These are phyloP conservation scores for Lathyrus oleraceus DNA, from an alignment of 306 rosid species.

Conservation along the genomic window DNA sequence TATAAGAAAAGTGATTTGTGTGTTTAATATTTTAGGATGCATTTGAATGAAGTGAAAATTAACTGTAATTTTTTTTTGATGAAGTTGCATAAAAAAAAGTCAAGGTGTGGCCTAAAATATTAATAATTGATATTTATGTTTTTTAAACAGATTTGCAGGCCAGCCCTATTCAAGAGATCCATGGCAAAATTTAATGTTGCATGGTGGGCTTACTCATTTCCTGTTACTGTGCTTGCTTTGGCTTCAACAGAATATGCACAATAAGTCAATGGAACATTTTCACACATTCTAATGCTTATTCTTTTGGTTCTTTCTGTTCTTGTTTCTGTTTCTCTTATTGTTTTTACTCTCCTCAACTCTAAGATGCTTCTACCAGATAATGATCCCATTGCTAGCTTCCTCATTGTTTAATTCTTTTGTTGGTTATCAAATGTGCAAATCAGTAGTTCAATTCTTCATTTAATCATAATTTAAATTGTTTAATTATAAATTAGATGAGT, in stretches of 20 bases:
- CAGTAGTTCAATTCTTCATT: background rate
- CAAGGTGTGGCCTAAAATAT: no score
- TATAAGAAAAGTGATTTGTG: no score
- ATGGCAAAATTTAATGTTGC: conserved; percentile 58
- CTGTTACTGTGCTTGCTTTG: conserved; percentile 50
- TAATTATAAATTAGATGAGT: background rate
- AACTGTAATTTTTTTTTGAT: no score
- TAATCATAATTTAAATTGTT: background rate
- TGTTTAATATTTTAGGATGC: no score
- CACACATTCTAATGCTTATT: conserved; percentile 42
- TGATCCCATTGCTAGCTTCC: conserved; percentile 42
- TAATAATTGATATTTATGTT: background rate
- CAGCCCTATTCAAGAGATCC: conserved; percentile 58
- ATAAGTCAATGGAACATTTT: conserved; percentile 44
- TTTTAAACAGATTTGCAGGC: conserved; percentile 53
- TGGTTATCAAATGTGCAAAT: background rate
- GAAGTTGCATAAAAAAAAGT: no score
- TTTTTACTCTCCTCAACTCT: conserved; percentile 47
- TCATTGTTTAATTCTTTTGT: conserved; percentile 10
- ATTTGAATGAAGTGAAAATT: no score
- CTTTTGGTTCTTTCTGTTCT: conserved; percentile 43
- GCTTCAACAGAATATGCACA: conserved; percentile 55
- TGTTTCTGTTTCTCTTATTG: conserved; percentile 34
- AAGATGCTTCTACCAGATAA: conserved; percentile 53
- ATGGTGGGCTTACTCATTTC: conserved; percentile 77